Conservation (phyloP, 1,139 yeast genomes). For the Citeromyces siamensis region DNA sequence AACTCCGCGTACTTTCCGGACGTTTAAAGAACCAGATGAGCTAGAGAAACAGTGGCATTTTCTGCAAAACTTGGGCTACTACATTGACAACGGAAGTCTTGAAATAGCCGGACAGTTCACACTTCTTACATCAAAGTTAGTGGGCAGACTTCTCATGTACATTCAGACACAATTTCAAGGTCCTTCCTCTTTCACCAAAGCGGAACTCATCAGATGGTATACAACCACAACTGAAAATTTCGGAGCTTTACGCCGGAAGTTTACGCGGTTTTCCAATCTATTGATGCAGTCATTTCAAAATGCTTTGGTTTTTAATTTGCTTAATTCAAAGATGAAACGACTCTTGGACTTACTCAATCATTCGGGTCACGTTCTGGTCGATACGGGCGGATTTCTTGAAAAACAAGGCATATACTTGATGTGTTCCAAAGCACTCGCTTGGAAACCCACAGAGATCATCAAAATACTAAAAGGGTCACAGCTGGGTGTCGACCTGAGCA, state of each 20-base stretch:
- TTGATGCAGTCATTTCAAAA: conserved; percentile 68
- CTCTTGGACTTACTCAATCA: conserved; percentile 47
- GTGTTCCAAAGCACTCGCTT: conserved; percentile 46
- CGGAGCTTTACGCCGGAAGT: conserved; percentile 75
- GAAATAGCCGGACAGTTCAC: conserved; percentile 73
- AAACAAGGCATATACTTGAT: conserved; percentile 65
- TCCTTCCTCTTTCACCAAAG: conserved; percentile 27
- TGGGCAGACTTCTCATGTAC: conserved; percentile 58
- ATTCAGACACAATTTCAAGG: conserved; percentile 65
- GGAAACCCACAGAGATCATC: conserved; percentile 24
- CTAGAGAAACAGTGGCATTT: conserved; percentile 69
- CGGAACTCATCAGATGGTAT: conserved; percentile 71
- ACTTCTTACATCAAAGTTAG: conserved; percentile 50
- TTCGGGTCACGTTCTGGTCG: conserved; percentile 37
- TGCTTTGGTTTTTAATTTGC: conserved; percentile 55
- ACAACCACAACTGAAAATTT: conserved; percentile 75
- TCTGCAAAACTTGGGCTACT: conserved; percentile 60
- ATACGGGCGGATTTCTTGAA: conserved; percentile 39
- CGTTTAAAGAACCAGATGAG: conserved; percentile 89
- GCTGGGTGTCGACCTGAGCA: conserved; percentile 17
- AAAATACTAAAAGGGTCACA: conserved; percentile 18
- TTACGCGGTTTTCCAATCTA: conserved; percentile 64
- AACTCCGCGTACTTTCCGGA: conserved; percentile 51
- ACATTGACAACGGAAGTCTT: conserved; percentile 75
- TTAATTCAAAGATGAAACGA: conserved; percentile 37